phyloP scores from a whole-genome alignment of 176 grass and related monocot genomes.

The Hsuehochloa calcarea region DNA sequence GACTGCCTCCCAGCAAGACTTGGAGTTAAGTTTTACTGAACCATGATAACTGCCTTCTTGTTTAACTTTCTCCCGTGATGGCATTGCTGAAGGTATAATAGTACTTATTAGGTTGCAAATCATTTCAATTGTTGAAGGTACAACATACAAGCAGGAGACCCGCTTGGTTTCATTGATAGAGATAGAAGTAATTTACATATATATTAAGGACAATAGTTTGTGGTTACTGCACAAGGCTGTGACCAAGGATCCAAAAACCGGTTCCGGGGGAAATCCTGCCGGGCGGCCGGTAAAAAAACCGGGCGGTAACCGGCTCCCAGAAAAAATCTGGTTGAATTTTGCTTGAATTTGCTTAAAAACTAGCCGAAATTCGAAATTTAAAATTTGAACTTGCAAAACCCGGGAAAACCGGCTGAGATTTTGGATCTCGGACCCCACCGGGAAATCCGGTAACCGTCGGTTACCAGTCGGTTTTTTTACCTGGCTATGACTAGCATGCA shows the following conservation, averaged over 20 bases:
- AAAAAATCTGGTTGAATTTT: no score
- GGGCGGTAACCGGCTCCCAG: no score
- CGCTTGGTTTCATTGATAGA: not conserved
- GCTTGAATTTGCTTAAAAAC: no score
- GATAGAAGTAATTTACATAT: not conserved
- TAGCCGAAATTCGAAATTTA: no score
- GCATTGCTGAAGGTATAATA: not conserved
- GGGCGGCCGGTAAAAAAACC: no score
- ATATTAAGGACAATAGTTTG: not conserved
- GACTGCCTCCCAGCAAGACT: conserved; percentile 77
- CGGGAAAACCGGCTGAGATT: no score
- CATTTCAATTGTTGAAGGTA: not conserved
- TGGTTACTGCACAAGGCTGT: not conserved
- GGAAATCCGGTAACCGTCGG: no score
- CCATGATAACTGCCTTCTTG: conserved; percentile 5
- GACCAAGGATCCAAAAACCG: no score
- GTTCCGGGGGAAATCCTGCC: no score
- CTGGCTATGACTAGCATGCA: not conserved
- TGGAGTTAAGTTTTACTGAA: conserved; percentile 71
- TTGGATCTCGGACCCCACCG: no score
- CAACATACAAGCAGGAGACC: conserved; percentile 4
- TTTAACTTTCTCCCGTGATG: not conserved
- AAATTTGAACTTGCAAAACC: no score
- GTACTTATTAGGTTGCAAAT: not conserved
- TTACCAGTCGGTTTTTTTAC: no score